Conservation (phyloP, 139 green algal genomes). For the Volvox reticuliferus region DNA sequence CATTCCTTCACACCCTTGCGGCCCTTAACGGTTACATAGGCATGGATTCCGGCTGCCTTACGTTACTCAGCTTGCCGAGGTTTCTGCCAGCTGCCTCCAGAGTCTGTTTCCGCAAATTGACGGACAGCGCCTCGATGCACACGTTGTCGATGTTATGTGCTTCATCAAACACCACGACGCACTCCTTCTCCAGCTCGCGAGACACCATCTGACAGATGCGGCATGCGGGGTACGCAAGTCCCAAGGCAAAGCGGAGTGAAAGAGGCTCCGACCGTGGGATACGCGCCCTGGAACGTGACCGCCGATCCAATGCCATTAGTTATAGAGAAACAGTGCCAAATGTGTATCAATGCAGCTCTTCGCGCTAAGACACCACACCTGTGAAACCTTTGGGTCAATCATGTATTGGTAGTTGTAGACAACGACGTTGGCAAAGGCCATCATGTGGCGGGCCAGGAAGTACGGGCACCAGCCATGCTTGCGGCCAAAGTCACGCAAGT, state of each 20-base stretch:
- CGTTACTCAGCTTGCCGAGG: slow-evolving; percentile 76
- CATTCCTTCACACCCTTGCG: too few species aligned
- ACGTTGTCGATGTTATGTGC: slow-evolving; percentile 99
- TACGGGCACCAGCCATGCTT: slow-evolving; percentile 98
- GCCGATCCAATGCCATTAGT: too few species aligned
- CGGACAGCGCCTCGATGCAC: slow-evolving; percentile 97
- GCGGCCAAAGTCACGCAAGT: slow-evolving; percentile 89
- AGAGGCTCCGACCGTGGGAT: too few species aligned
- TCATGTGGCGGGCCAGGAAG: slow-evolving; percentile 97
- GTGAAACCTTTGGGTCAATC: slow-evolving; percentile 76
- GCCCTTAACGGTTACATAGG: too few species aligned
- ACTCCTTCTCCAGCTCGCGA: slow-evolving; percentile 97
- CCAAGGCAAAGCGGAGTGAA: too few species aligned
- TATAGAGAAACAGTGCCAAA: too few species aligned
- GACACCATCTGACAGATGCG: slow-evolving; percentile 82
- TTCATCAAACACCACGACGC: slow-evolving; percentile 99
- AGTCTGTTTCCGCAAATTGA: slow-evolving; percentile 90
- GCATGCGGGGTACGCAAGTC: too few species aligned
- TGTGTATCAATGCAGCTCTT: too few species aligned
- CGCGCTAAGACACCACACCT: slow-evolving; percentile 5
- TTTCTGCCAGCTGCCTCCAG: slow-evolving; percentile 91
- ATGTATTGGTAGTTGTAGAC: slow-evolving; percentile 99
- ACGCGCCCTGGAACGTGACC: too few species aligned
- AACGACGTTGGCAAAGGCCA: slow-evolving; percentile 96
- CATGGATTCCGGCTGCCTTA: slow-evolving; percentile 50